Percentiles rank a stretch among this genome's conserved stretches.
Evolutionary conservation across 176 grass and related monocot species (phyloP).

Genomic region (Rhynchospora pubera): DNA sequence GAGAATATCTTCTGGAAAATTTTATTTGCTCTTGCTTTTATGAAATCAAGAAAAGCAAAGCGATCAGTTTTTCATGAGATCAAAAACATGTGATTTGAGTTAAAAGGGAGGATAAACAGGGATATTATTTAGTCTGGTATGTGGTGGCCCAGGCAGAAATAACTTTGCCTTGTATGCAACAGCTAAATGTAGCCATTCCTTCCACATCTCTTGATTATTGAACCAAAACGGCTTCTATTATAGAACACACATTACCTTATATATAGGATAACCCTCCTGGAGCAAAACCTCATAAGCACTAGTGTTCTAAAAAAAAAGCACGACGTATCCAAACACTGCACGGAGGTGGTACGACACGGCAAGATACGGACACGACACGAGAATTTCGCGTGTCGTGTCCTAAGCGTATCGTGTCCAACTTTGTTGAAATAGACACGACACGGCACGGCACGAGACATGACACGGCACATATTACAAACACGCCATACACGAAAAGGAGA

Average conservation of each 20-base stretch:
- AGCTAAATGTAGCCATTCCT: conserved; percentile 19
- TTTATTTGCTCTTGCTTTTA: neutral
- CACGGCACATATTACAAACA: too few relatives aligned
- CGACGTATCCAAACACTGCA: too few relatives aligned
- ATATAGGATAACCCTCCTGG: neutral
- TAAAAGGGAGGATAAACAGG: neutral
- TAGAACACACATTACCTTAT: conserved; percentile 32
- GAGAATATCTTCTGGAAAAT: neutral
- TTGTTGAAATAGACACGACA: too few relatives aligned
- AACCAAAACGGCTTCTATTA: conserved; percentile 1
- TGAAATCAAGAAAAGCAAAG: neutral
- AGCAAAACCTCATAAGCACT: neutral
- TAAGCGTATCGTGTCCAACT: too few relatives aligned
- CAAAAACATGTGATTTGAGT: neutral
- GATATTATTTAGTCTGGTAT: neutral
- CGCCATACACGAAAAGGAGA: too few relatives aligned
- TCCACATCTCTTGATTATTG: conserved; percentile 16
- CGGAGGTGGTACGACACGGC: too few relatives aligned
- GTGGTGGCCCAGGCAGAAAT: neutral
- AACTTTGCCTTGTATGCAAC: conserved; percentile 2
- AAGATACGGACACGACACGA: too few relatives aligned
- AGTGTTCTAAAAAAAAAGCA: too few relatives aligned
- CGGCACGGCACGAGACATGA: too few relatives aligned
- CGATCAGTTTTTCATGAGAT: neutral
- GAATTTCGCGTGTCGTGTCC: too few relatives aligned